Conservation (phyloP, 2,329 filamentous ascomycete genomes). For the Venturiaceae sp. region DNA sequence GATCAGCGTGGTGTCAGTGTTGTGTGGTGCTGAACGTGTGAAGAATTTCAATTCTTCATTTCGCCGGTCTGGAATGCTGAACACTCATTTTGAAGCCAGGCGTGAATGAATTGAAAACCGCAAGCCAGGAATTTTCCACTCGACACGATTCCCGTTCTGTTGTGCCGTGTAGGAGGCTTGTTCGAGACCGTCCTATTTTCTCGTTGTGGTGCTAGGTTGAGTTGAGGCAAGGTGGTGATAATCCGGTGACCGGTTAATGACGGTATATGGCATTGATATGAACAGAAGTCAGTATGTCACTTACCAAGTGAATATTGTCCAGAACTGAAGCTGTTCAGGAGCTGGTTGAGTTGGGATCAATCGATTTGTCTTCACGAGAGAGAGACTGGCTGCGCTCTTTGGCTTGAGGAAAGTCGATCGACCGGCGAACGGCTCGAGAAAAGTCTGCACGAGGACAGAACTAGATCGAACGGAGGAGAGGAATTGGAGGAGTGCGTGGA, state of each 20-base stretch:
- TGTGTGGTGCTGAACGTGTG: neutral
- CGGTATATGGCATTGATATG: neutral
- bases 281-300: neutral
- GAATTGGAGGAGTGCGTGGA: neutral
- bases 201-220: neutral
- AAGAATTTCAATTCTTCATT: neutral
- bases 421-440: conserved; percentile 4
- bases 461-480: neutral
- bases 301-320: neutral
- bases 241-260: neutral
- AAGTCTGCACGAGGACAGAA: neutral
- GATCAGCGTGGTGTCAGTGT: no score
- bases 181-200: neutral
- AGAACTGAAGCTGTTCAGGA: neutral
- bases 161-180: neutral
- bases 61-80: neutral
- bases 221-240: neutral
- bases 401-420: neutral
- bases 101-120: neutral
- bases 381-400: neutral
- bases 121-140: neutral
- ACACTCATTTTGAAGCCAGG: neutral
- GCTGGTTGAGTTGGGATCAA: neutral
- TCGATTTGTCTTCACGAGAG: neutral
- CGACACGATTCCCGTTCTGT: neutral